Base-by-base conservation (phyloP, 768 basidiomycete genomes). In the Chalciporus piperatus region DNA sequence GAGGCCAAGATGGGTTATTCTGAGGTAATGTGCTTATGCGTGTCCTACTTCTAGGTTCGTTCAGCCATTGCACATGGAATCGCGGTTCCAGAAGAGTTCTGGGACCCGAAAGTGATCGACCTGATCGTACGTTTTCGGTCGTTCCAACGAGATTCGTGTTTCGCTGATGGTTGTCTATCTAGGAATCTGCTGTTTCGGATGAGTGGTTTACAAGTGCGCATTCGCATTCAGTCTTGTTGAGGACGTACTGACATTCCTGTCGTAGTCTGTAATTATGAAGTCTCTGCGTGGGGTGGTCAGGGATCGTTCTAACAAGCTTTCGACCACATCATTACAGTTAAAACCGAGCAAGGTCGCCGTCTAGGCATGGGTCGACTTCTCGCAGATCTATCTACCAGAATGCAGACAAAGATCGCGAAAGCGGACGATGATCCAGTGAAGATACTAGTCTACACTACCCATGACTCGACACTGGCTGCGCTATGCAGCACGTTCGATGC, bases 321-420 rank as follows among this genome's bases (percentile, higher is more conserved):
- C 7, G 33, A 38, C 38, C 50, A 63, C 62, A 48, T 59, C 52
- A n/a, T n/a, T 54, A 51, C 51, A 86, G 89, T 90, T 67, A 81
- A 81, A 64, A 80, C 80, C 0, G 83, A 85, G 59, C 88, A 90
- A 72, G 85, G 88, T 48, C 78, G 85, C 1, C 76, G 82, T 35
- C 71, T 93, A 5, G 88, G 86, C 1, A 85, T 91, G 85, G 91
- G 90, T 1, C 82, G 79, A 10, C 74, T 92, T 11, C 76, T 93
- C 3, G 72, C 76, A 8, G 86, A 89, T 43, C 63, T 92, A 37
- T 70, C 77, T n/a, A 60, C 64, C 25, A 84, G 81, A 60, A 84
- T 92, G 80, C 74, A 82, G 49, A 64, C 67, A 40, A 87, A 88
- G 65, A 73, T 75, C 1, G 66, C 74, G 9, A 59, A 72, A 25